These are phyloP conservation scores for Arxiozyma slooffiae DNA, from an alignment of 1,139 yeast genomes.

Conservation along the genomic window DNA sequence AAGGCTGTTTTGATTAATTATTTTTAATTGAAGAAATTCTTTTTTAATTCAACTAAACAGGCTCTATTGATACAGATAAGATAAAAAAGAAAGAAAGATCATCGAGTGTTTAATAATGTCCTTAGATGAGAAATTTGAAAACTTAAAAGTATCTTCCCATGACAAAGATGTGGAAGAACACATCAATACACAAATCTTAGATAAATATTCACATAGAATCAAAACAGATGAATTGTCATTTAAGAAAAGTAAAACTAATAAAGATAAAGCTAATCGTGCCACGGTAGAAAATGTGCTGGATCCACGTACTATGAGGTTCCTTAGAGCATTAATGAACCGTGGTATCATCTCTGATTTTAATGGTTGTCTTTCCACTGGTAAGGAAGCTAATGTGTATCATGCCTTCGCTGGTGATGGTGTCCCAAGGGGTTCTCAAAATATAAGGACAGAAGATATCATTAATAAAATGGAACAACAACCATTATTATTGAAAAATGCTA, in stretches of 20 bases:
- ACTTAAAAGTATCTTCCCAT: conserved; percentile 10
- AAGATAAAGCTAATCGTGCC: conserved; percentile 87
- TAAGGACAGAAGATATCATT: conserved; percentile 6
- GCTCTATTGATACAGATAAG: neutral
- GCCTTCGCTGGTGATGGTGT: conserved; percentile 60
- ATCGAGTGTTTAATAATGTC: conserved; percentile 9
- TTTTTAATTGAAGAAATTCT: no score
- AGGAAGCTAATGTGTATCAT: conserved; percentile 96
- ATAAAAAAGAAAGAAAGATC: neutral
- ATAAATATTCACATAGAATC: conserved; percentile 53
- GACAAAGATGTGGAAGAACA: conserved; percentile 9
- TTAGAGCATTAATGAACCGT: conserved; percentile 70
- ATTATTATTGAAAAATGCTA: neutral
- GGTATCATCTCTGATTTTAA: conserved; percentile 78
- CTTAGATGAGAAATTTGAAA: conserved; percentile 17
- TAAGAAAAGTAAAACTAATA: conserved; percentile 48
- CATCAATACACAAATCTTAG: conserved; percentile 49
- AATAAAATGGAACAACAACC: conserved; percentile 4
- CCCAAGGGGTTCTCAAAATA: conserved; percentile 3
- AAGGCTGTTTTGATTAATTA: no score
- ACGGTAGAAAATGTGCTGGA: conserved; percentile 95
- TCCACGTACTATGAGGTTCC: conserved; percentile 80
- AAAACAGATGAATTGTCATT: conserved; percentile 47
- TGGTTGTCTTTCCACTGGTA: conserved; percentile 94
- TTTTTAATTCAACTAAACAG: no score